Base-by-base conservation (phyloP, 441 rosid species). In the Populus hybrid region DNA sequence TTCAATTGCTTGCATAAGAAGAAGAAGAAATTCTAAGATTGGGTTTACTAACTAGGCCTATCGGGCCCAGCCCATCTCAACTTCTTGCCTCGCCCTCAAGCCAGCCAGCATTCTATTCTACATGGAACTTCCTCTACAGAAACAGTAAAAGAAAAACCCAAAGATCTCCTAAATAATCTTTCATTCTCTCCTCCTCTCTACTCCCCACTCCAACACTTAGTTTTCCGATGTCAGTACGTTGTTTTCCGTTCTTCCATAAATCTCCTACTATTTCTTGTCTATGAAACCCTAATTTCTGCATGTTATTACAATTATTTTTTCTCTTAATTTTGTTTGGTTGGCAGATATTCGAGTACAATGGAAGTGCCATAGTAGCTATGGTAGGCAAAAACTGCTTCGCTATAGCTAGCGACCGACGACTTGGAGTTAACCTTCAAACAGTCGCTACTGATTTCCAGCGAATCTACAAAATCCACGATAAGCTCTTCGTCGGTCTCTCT, bases 381-480 rank as follows among this genome's bases (percentile, higher is more conserved):
- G 98, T 95, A 16, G 99, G 99, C 8, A 95, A 92, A 88, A 93
- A 92, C 86, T 95, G 98, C 74, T 95, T 93, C 85, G 98, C 97
- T 67, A 93, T 95, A 73, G 99, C 96, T 73, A 95, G 97, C 83
- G 98, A 30, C 32, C 32, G 32, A 30, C 32, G 32, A 30, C 32
- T 30, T 30, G 32, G 32, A 30, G 32, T 30, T 3, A 30, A 30
- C 32, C 32, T 30, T 30, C 32, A 30, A 30, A 30, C 32, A 30
- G 32, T 30, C 32, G 32, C 32, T 3, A 30, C 32, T 1, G 97
- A 95, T 85, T 92, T 95, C 81, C 91, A 95, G 84, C 81, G 92
- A 77, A 93, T 95, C 83, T 87, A 70, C 78, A 88, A 90, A 87
- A 81, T 95, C 81, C 99, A 95, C 81, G 97, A 92, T 78, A 89